phyloP scores from a whole-genome alignment of 768 basidiomycete genomes.

The Leccinum incarnatum region DNA sequence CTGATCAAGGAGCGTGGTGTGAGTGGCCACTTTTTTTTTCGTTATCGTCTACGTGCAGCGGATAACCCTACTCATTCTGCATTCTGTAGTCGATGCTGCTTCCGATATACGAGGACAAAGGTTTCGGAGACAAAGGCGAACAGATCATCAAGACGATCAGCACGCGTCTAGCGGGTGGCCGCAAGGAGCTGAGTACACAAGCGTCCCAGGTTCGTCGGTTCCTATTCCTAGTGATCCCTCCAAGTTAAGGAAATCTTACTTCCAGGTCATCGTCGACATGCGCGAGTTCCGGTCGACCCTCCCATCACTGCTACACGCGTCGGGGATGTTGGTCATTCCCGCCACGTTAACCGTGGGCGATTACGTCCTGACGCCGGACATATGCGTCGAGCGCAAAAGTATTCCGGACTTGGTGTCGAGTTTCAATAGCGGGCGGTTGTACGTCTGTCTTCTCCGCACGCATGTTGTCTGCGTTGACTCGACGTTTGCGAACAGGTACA shows the following conservation, averaged over 20 bases:
- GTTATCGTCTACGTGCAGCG: background rate
- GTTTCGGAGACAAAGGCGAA: conserved; percentile 42
- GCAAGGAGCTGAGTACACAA: conserved; percentile 57
- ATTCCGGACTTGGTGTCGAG: conserved; percentile 88
- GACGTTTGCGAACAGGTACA: conserved; percentile 57
- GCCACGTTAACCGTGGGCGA: conserved; percentile 94
- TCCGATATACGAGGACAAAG: conserved; percentile 69
- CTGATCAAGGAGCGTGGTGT: conserved; percentile 92
- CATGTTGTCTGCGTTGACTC: background rate
- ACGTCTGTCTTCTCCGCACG: conserved; percentile 32
- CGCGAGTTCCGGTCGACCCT: conserved; percentile 93
- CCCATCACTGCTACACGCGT: conserved; percentile 85
- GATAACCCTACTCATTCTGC: background rate
- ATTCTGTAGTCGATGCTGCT: conserved; percentile 80
- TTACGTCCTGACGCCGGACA: conserved; percentile 92
- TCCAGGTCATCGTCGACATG: conserved; percentile 94
- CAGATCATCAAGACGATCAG: conserved; percentile 78
- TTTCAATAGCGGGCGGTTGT: conserved; percentile 94
- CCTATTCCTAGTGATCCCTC: background rate
- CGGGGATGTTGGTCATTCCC: conserved; percentile 77
- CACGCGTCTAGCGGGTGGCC: conserved; percentile 82
- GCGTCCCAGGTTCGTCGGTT: conserved; percentile 53
- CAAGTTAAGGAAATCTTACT: background rate
- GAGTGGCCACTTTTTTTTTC: conserved; percentile 29
- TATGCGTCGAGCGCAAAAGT: conserved; percentile 95